Evolutionary conservation across 768 basidiomycete species (phyloP).

Genomic region (Tylopilus felleus): DNA sequence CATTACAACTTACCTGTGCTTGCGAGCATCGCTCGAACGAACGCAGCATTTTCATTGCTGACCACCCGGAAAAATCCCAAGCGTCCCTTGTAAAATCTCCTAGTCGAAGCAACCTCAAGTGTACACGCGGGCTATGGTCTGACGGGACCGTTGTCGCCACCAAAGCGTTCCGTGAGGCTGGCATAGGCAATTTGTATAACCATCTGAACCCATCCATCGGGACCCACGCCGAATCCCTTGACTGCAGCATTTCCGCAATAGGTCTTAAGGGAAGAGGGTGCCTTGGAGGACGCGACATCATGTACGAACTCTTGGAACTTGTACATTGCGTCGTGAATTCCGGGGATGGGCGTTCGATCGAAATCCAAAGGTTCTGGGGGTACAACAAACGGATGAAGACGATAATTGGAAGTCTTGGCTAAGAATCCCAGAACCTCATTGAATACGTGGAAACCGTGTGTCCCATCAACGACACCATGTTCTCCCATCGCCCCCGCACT

Average conservation of each 20-base stretch:
- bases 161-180: constrained; percentile 49
- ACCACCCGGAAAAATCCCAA: constrained; percentile 93
- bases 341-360: constrained; percentile 45
- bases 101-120: constrained; percentile 91
- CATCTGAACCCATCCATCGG: constrained; percentile 95
- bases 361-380: constrained; percentile 59
- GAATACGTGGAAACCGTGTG: constrained; percentile 70
- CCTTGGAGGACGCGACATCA: constrained; percentile 61
- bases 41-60: constrained; percentile 70
- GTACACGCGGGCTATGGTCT: constrained; percentile 63
- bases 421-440: constrained; percentile 65
- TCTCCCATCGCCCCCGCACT: constrained; percentile 93
- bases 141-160: constrained; percentile 15
- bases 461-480: constrained; percentile 90
- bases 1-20: constrained; percentile 25
- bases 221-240: constrained; percentile 85
- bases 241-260: constrained; percentile 82
- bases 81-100: constrained; percentile 82
- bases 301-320: constrained; percentile 52
- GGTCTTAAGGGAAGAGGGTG: constrained; percentile 59
- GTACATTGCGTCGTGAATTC: constrained; percentile 44
- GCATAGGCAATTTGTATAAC: constrained; percentile 86
- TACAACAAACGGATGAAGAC: constrained; percentile 12
- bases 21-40: constrained; percentile 71
- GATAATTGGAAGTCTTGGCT: constrained; percentile 56